phyloP scores from a whole-genome alignment of 2,329 filamentous ascomycete species.

The Microcyclospora pomicola region DNA sequence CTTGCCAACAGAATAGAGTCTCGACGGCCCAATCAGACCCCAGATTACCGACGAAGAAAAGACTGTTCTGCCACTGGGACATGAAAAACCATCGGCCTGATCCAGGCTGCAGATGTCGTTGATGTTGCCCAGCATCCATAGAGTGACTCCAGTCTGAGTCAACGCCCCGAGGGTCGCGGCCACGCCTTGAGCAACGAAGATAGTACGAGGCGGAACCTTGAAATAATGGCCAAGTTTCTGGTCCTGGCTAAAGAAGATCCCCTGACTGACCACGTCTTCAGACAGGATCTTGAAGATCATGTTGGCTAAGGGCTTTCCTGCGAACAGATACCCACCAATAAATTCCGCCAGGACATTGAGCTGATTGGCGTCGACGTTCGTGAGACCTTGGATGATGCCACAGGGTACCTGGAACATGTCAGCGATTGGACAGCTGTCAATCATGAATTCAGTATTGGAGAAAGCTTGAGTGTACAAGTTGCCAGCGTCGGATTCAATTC shows the following conservation, averaged over 20 bases:
- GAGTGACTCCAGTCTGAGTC: constrained; percentile 33
- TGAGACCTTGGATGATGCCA: constrained; percentile 85
- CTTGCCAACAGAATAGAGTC: constrained; percentile 34
- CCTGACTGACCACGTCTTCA: constrained; percentile 22
- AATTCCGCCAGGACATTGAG: constrained; percentile 33
- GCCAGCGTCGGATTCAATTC: too few species aligned
- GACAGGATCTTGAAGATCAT: constrained; percentile 20
- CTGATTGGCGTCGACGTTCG: constrained; percentile 28
- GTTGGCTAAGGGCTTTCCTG: constrained; percentile 24
- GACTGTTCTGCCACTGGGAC: constrained; percentile 73
- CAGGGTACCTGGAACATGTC: constrained; percentile 48
- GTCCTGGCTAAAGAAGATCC: constrained; percentile 6
- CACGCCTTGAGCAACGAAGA: constrained; percentile 32
- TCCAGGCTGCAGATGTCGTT: constrained; percentile 61
- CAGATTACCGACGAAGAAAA: constrained; percentile 85
- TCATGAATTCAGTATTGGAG: too few species aligned
- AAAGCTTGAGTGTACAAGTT: too few species aligned
- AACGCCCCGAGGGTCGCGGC: constrained; percentile 31
- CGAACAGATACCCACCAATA: constrained; percentile 37
- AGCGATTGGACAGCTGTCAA: too few species aligned
- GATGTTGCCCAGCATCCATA: constrained; percentile 39
- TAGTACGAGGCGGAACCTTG: constrained; percentile 29
- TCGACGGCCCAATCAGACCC: constrained; percentile 58
- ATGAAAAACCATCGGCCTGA: constrained; percentile 79
- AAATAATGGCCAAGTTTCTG: constrained; percentile 26